Conservation (phyloP, 345 rosid genomes). For the Citrus unshiu region DNA sequence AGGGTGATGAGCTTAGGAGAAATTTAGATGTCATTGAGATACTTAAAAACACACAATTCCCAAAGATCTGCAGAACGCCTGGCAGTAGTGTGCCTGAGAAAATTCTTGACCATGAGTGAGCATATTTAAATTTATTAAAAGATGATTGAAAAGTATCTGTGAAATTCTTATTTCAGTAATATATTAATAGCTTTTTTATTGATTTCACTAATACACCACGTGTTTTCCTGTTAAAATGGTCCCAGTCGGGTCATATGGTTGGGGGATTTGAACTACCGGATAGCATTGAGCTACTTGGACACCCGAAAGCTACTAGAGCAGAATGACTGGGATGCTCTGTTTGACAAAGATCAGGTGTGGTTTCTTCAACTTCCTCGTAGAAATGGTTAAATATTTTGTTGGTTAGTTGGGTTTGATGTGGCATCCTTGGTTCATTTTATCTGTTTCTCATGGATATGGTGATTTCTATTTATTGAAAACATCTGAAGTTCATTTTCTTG, state of each 20-base stretch:
- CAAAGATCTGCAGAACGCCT: conserved; percentile 57
- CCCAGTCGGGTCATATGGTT: conserved; percentile 84
- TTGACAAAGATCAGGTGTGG: conserved; percentile 90
- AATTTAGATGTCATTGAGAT: conserved; percentile 77
- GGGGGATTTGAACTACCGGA: conserved; percentile 92
- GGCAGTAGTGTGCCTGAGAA: conserved; percentile 53
- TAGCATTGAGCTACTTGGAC: conserved; percentile 77
- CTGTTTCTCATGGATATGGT: neutral
- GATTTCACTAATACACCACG: neutral
- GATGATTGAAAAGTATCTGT: neutral
- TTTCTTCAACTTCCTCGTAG: neutral
- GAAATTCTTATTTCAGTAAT: neutral
- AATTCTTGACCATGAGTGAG: conserved; percentile 81
- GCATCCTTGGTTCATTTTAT: neutral
- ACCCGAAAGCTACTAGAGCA: conserved; percentile 59
- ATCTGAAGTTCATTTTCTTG: neutral
- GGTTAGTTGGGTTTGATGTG: neutral
- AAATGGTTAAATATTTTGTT: neutral
- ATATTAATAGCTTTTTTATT: neutral
- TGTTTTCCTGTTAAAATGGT: conserved; percentile 1
- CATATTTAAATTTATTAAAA: conserved; percentile 2
- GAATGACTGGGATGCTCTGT: conserved; percentile 59
- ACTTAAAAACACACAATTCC: conserved; percentile 79
- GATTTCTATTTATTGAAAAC: neutral
- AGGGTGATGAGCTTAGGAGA: conserved; percentile 88